phyloP scores from a whole-genome alignment of 2,329 filamentous ascomycete genomes.

The Colletotrichum liriopes region DNA sequence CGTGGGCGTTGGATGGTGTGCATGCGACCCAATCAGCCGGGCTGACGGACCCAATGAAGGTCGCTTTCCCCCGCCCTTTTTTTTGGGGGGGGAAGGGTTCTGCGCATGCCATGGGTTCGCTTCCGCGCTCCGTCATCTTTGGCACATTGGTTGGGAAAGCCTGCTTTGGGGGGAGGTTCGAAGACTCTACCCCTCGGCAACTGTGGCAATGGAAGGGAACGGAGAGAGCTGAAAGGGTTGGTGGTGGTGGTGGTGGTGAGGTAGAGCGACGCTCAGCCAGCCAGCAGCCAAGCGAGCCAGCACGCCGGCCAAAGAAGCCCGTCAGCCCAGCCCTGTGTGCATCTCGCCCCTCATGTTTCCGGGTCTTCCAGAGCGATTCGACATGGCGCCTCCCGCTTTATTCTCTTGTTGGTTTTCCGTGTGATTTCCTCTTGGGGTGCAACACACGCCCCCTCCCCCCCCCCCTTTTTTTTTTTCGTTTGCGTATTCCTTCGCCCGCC shows the following conservation, averaged over 20 bases:
- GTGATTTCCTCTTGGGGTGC: background rate
- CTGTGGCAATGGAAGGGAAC: background rate
- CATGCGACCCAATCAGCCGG: slow-evolving; percentile 33
- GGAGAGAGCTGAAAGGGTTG: slow-evolving; percentile 4
- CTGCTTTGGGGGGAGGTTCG: background rate
- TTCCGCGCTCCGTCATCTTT: slow-evolving; percentile 3
- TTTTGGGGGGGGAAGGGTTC: background rate
- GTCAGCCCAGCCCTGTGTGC: slow-evolving; percentile 35
- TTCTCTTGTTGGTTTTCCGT: slow-evolving; percentile 10
- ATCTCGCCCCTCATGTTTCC: slow-evolving; percentile 18
- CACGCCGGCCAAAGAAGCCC: slow-evolving; percentile 7
- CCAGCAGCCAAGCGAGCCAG: background rate
- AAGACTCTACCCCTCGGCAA: background rate
- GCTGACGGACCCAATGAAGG: slow-evolving; percentile 12
- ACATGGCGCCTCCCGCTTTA: background rate
- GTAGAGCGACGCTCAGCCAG: background rate
- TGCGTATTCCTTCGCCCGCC: background rate
- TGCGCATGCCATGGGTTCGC: background rate
- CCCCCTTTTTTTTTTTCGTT: background rate
- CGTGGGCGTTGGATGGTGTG: slow-evolving; percentile 4
- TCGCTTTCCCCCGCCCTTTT: slow-evolving; percentile 3
- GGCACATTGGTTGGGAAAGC: background rate
- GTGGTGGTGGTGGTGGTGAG: slow-evolving; percentile 2
- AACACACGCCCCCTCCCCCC: slow-evolving; percentile 8
- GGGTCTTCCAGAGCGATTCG: background rate